phyloP scores from a whole-genome alignment of 495 filamentous ascomycete genomes.

The Penicilliopsis zonata region DNA sequence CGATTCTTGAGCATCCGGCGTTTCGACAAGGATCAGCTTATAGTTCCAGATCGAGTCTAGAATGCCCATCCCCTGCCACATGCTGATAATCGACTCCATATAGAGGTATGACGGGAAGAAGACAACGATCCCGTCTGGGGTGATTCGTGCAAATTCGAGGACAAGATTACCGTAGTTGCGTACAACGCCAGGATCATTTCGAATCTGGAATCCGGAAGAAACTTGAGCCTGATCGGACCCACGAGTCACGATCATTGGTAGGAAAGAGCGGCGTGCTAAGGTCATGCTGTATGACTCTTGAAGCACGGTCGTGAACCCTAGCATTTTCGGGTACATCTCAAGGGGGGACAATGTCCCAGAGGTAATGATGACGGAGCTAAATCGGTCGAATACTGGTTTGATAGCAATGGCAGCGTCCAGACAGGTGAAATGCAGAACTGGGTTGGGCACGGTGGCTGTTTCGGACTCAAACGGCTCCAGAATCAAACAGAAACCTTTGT shows the following conservation, averaged over 20 bases:
- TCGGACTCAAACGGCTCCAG: constrained; percentile 95
- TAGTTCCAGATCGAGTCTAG: constrained; percentile 98
- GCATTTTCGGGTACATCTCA: constrained; percentile 99
- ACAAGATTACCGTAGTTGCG: constrained; percentile 91
- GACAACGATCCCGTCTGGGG: constrained; percentile 93
- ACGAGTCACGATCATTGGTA: constrained; percentile 94
- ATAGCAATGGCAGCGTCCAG: constrained; percentile 97
- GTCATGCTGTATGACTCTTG: constrained; percentile 98
- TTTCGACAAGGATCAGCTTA: constrained; percentile 96
- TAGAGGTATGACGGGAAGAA: constrained; percentile 99
- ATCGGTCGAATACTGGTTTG: constrained; percentile 94
- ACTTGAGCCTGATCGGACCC: constrained; percentile 89
- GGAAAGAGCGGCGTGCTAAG: constrained; percentile 84
- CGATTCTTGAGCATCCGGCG: constrained; percentile 93
- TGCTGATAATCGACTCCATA: constrained; percentile 97
- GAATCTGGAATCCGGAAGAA: constrained; percentile 81
- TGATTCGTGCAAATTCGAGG: constrained; percentile 87
- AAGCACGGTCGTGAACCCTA: constrained; percentile 80
- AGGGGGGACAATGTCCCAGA: constrained; percentile 94
- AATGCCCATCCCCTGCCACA: constrained; percentile 98
- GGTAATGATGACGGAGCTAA: constrained; percentile 96
- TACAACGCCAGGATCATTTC: constrained; percentile 88
- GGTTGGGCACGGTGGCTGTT: constrained; percentile 89
- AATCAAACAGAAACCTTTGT: constrained; percentile 92
- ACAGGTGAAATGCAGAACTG: constrained; percentile 90